Conservation (phyloP, 345 rosid genomes). For the Stellera chamaejasme region DNA sequence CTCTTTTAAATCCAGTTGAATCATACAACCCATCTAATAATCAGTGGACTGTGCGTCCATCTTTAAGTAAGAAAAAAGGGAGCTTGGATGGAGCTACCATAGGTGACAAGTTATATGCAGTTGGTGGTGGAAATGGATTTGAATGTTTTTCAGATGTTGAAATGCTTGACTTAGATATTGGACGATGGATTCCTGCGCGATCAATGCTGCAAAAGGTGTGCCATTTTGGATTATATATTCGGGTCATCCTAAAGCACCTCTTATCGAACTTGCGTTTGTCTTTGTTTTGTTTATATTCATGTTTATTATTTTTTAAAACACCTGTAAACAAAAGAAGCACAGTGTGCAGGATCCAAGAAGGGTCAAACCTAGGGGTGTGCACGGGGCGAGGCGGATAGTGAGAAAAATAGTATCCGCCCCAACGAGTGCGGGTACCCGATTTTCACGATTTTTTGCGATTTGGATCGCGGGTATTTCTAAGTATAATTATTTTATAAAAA, state of each 20-base stretch:
- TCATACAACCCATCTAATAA: conserved; percentile 46
- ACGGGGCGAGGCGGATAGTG: too few species aligned
- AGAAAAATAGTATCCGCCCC: too few species aligned
- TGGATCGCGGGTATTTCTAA: too few species aligned
- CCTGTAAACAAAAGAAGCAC: too few species aligned
- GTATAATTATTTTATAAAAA: too few species aligned
- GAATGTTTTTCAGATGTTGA: conserved; percentile 60
- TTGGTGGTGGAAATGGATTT: conserved; percentile 63
- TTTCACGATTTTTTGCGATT: too few species aligned
- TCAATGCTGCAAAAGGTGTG: conserved; percentile 66
- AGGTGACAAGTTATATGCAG: conserved; percentile 46
- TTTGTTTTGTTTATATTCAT: too few species aligned
- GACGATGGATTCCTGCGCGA: conserved; percentile 51
- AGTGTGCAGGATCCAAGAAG: too few species aligned
- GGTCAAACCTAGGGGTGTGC: too few species aligned
- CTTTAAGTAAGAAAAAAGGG: conserved; percentile 45
- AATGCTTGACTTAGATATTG: conserved; percentile 70
- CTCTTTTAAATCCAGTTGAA: conserved; percentile 41
- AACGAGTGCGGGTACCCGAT: too few species aligned
- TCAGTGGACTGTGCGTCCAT: conserved; percentile 46
- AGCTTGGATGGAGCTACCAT: conserved; percentile 55
- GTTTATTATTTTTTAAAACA: neutral
- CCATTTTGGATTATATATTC: neutral
- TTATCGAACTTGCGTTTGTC: too few species aligned
- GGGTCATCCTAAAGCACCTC: too few species aligned